Conservation (phyloP, 2,329 filamentous ascomycete genomes). For the Xylaria multiplex region DNA sequence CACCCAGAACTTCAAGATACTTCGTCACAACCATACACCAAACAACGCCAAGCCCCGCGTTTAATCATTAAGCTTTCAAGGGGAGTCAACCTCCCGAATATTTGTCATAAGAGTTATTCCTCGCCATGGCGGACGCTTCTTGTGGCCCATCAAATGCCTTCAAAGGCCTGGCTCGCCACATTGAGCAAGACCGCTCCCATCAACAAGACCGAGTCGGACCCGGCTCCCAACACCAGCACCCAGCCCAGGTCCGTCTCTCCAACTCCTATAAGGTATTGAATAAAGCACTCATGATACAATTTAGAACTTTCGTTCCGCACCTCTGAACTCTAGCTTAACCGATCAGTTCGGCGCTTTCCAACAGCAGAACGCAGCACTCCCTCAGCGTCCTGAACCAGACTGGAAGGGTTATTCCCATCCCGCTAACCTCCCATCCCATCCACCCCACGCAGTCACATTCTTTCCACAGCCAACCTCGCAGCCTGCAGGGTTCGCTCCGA, state of each 20-base stretch:
- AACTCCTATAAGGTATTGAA: neutral
- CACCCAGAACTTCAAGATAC: neutral
- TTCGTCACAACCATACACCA: neutral
- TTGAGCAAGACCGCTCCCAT: constrained; percentile 72
- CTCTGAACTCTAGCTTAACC: constrained; percentile 21
- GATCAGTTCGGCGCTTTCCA: constrained; percentile 39
- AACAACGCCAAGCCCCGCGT: neutral
- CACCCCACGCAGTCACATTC: neutral
- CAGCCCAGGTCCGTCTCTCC: constrained; percentile 40
- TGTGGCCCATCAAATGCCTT: constrained; percentile 81
- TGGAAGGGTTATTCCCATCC: neutral
- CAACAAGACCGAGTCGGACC: constrained; percentile 73
- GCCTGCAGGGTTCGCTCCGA: constrained; percentile 4
- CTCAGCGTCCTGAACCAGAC: constrained; percentile 7
- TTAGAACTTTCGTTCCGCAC: constrained; percentile 41
- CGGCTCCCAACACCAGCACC: constrained; percentile 31
- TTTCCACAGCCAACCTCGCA: neutral
- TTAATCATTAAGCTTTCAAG: neutral
- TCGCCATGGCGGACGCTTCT: constrained; percentile 57
- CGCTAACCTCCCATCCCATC: neutral
- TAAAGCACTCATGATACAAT: constrained; percentile 19
- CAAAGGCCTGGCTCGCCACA: constrained; percentile 77
- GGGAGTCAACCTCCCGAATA: neutral
- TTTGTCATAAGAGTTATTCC: neutral
- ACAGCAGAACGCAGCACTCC: constrained; percentile 32